These are phyloP conservation scores for Cyclostephanos tholiformis DNA, from an alignment of 108 stramenopile genomes.

Conservation along the genomic window DNA sequence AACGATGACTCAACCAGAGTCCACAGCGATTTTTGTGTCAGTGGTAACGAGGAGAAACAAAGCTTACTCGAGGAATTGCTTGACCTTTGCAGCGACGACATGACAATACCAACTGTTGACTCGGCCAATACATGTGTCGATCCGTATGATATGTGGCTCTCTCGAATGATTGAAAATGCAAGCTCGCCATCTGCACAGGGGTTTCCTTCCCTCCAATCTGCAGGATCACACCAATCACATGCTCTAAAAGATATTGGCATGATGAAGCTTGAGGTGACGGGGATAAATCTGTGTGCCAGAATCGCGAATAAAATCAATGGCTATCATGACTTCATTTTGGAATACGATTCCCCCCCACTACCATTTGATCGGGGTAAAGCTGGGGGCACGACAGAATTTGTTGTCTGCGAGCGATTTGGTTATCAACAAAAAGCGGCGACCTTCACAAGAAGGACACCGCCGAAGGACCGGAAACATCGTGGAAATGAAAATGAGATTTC, in stretches of 20 bases:
- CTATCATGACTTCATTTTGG: slow-evolving; percentile 18
- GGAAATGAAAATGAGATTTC: slow-evolving; percentile 2
- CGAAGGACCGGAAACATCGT: slow-evolving; percentile 2
- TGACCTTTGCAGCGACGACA: slow-evolving; percentile 46
- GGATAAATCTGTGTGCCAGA: slow-evolving; percentile 13
- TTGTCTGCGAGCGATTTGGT: slow-evolving; percentile 9
- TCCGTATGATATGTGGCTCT: slow-evolving; percentile 43
- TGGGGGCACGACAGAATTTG: background rate
- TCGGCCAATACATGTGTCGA: slow-evolving; percentile 18
- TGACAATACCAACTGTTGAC: slow-evolving; percentile 44
- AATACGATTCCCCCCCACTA: slow-evolving; percentile 8
- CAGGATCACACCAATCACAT: background rate
- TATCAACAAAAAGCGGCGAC: background rate
- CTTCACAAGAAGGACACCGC: background rate
- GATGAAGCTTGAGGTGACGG: slow-evolving; percentile 14
- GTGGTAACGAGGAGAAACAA: slow-evolving; percentile 9
- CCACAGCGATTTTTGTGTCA: background rate
- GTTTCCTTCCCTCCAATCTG: slow-evolving; percentile 3
- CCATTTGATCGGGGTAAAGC: background rate
- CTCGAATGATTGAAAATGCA: slow-evolving; percentile 22
- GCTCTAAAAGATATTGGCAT: slow-evolving; percentile 4
- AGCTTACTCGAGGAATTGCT: slow-evolving; percentile 41
- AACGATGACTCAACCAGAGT: slow-evolving; percentile 4
- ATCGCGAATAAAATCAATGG: slow-evolving; percentile 11
- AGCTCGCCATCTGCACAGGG: slow-evolving; percentile 29